Conservation (phyloP, 805 yeast species). For the Tetrapisispora namnaoensis region DNA sequence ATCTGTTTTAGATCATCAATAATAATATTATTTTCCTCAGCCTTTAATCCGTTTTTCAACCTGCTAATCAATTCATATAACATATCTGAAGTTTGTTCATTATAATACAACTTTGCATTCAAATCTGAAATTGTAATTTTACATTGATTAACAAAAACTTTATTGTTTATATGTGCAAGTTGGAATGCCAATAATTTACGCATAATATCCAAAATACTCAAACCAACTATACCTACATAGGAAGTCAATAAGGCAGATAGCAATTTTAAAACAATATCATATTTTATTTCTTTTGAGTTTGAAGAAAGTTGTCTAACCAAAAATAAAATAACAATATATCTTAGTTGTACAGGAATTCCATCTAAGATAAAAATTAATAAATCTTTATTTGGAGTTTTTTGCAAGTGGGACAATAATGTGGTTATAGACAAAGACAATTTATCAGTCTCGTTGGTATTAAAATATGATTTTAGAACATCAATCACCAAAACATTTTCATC, state of each 20-base stretch:
- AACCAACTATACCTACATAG: slow-evolving; percentile 74
- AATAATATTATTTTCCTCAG: slow-evolving; percentile 6
- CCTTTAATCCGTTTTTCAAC: slow-evolving; percentile 21
- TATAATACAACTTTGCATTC: slow-evolving; percentile 71
- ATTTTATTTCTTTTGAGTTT: slow-evolving; percentile 7
- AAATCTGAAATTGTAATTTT: slow-evolving; percentile 56
- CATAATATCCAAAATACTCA: slow-evolving; percentile 73
- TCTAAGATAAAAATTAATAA: slow-evolving; percentile 57
- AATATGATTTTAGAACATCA: slow-evolving; percentile 44
- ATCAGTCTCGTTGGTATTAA: slow-evolving; percentile 50
- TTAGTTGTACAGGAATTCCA: slow-evolving; percentile 72
- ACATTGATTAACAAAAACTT: slow-evolving; percentile 35
- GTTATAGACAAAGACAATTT: slow-evolving; percentile 51
- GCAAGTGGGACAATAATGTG: slow-evolving; percentile 40
- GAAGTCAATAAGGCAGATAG: slow-evolving; percentile 58
- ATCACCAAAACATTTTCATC: slow-evolving; percentile 27
- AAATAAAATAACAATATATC: slow-evolving; percentile 54
- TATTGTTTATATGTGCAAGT: slow-evolving; percentile 17
- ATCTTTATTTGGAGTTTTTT: slow-evolving; percentile 26
- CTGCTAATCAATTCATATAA: slow-evolving; percentile 52
- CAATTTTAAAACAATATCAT: slow-evolving; percentile 32
- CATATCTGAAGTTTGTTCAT: slow-evolving; percentile 79
- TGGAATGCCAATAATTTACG: slow-evolving; percentile 49
- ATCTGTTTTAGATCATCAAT: slow-evolving; percentile 17
- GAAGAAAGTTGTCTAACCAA: slow-evolving; percentile 29